Percentiles rank a stretch among this genome's conserved stretches.
phyloP scores from a whole-genome alignment of 495 filamentous ascomycete genomes.

The Aspergillus panamensis region DNA sequence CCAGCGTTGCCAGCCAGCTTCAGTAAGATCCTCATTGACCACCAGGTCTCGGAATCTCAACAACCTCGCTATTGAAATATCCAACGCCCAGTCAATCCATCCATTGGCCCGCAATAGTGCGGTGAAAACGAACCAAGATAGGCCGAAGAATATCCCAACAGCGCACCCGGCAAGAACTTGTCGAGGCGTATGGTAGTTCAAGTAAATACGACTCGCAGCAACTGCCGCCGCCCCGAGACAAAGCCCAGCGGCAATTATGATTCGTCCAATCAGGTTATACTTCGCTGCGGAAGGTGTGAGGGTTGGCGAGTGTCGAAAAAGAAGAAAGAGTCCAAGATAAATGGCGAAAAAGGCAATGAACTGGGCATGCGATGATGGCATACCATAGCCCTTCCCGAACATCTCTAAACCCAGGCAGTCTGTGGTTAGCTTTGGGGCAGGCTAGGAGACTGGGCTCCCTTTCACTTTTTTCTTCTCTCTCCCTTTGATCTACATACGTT shows the following conservation, averaged over 20 bases:
- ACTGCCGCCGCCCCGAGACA: slow-evolving; percentile 63
- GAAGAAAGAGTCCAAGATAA: slow-evolving; percentile 75
- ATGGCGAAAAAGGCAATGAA: slow-evolving; percentile 88
- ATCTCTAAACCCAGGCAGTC: slow-evolving; percentile 52
- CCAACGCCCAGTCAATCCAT: slow-evolving; percentile 69
- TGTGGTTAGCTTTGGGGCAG: slow-evolving; percentile 2
- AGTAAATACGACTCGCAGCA: slow-evolving; percentile 76
- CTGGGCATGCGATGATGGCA: slow-evolving; percentile 98
- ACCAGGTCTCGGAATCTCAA: slow-evolving; percentile 78
- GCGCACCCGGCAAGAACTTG: slow-evolving; percentile 79
- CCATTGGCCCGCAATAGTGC: slow-evolving; percentile 55
- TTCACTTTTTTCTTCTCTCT: background rate
- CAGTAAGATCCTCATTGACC: slow-evolving; percentile 82
- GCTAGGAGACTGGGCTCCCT: too few relatives aligned
- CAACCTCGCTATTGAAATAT: slow-evolving; percentile 59
- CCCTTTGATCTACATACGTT: slow-evolving; percentile 44
- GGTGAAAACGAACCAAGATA: slow-evolving; percentile 76
- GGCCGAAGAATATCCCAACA: slow-evolving; percentile 68
- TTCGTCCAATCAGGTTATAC: slow-evolving; percentile 56
- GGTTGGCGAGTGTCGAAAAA: slow-evolving; percentile 68
- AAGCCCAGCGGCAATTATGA: slow-evolving; percentile 53
- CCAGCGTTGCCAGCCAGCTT: slow-evolving; percentile 94
- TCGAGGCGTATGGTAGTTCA: slow-evolving; percentile 86
- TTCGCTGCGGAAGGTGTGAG: slow-evolving; percentile 39
- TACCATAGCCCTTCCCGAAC: slow-evolving; percentile 91